Conservation (phyloP, 768 basidiomycete genomes). For the Steccherinum ochraceum region DNA sequence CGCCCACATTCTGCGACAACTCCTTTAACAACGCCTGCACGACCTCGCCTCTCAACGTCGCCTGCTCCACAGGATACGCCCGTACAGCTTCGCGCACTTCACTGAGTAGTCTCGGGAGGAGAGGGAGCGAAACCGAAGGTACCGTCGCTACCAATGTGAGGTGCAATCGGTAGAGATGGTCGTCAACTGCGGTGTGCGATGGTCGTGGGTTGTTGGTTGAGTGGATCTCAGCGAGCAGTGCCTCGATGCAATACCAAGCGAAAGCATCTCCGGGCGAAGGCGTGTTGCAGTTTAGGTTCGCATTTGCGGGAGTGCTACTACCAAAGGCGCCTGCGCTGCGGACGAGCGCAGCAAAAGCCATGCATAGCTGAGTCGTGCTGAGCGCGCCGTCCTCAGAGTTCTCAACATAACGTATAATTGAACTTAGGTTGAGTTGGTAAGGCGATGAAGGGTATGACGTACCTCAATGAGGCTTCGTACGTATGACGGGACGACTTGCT, state of each 20-base stretch:
- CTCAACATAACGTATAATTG: conserved; percentile 25
- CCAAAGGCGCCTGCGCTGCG: conserved; percentile 46
- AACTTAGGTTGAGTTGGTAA: background rate
- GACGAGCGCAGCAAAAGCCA: conserved; percentile 72
- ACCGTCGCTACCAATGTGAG: conserved; percentile 61
- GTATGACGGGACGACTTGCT: conserved; percentile 70
- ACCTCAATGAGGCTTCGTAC: conserved; percentile 66
- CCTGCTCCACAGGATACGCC: background rate
- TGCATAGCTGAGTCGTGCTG: conserved; percentile 56
- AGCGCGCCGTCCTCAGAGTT: conserved; percentile 60
- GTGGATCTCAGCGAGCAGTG: conserved; percentile 31
- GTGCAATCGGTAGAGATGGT: conserved; percentile 46
- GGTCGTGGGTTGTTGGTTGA: background rate
- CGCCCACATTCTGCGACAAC: conserved; percentile 58
- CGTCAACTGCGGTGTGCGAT: too few relatives aligned
- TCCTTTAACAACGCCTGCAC: conserved; percentile 55
- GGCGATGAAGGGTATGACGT: background rate
- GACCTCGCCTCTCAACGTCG: conserved; percentile 34
- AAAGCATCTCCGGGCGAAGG: conserved; percentile 30
- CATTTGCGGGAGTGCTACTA: conserved; percentile 8
- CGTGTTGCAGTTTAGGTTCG: conserved; percentile 11
- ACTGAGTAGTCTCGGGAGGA: conserved; percentile 52
- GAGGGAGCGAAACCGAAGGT: conserved; percentile 49
- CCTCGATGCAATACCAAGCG: conserved; percentile 65
- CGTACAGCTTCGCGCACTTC: conserved; percentile 34